Evolutionary conservation across 2,329 filamentous ascomycete genomes (phyloP), one percentile per base, ranked within the genome.

Genomic region (Fusarium stilboides): DNA sequence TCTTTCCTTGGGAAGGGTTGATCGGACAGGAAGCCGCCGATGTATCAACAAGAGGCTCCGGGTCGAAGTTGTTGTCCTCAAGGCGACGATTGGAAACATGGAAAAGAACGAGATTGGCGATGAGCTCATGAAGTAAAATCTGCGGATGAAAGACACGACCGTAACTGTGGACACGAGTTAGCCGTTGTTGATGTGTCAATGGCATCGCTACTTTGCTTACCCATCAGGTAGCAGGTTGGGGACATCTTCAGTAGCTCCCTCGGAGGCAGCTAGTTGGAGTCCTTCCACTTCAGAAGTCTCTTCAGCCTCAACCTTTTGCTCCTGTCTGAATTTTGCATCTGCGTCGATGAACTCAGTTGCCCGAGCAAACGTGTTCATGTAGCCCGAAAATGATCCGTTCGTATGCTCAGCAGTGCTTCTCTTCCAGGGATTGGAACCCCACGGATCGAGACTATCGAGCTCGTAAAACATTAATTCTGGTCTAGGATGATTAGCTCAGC

Each of bases 391-490:
- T 3, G 57, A 42, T 1, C 61, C 44, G 3, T 56, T 64, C 20
- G 19, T n/a, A 22, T 59, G 34, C 13, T 50, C 50, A 5, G 39
- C 44, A 6, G 49, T 36, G 15, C 50, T 49, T n/a, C 61, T 44
- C 19, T 64, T 63, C 49, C 60, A 60, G 0, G 60, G 60, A 4
- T 37, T 54, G 0, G 17, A 33, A 2, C 60, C 56, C 56, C 43
- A 53, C 2, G 37, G 56, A 14, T 60, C 60, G 5, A 49, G 26
- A 0, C 26, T 55, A 19, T 63, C 40, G 1, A 63, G 55, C 42
- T 63, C 60, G 14, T 63, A 63, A 15, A 63, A 63, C 56, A 63
- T 63, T 3, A 60, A 8, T 14, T 57, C 57, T 15, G 53, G 57
- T 10, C 44, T 57, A 2, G 3, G 5, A 34, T 1, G 8, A 6